A percentile compares a stretch with the other conserved stretches of the same genome.
These are phyloP conservation scores for Combretum micranthum DNA, from an alignment of 345 rosid genomes.

Conservation along the genomic window DNA sequence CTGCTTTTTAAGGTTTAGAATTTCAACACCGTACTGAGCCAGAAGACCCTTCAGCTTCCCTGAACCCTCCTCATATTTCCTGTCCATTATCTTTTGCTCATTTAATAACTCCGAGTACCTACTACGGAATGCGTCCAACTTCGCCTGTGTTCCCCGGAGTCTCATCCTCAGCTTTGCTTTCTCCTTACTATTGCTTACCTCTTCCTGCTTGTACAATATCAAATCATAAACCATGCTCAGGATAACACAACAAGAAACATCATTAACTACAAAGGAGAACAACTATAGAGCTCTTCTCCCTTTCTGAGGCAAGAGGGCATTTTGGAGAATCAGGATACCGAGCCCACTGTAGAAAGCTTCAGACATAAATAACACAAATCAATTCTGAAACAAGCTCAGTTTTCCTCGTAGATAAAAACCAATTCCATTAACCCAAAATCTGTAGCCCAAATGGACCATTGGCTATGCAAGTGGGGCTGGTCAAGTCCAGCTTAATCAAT, in stretches of 20 bases:
- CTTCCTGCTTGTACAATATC: slow-evolving; percentile 40
- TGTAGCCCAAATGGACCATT: too few relatives aligned
- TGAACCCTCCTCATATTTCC: slow-evolving; percentile 59
- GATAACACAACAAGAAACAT: too few relatives aligned
- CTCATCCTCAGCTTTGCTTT: slow-evolving; percentile 70
- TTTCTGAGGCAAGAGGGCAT: too few relatives aligned
- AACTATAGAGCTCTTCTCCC: too few relatives aligned
- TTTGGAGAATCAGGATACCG: too few relatives aligned
- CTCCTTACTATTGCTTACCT: slow-evolving; percentile 31
- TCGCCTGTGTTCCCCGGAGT: slow-evolving; percentile 72
- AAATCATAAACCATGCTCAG: neutral
- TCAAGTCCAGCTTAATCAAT: too few relatives aligned
- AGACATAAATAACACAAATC: too few relatives aligned
- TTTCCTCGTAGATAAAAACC: too few relatives aligned
- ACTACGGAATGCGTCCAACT: slow-evolving; percentile 44
- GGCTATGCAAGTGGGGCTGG: too few relatives aligned
- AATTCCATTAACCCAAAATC: too few relatives aligned
- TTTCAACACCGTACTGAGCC: slow-evolving; percentile 48
- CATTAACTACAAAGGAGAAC: neutral
- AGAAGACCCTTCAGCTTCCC: slow-evolving; percentile 46
- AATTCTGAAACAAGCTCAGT: too few relatives aligned
- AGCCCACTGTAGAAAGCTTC: too few relatives aligned
- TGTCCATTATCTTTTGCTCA: slow-evolving; percentile 51
- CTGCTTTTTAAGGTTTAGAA: slow-evolving; percentile 65
- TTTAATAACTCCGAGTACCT: slow-evolving; percentile 43